Percentiles rank a stretch among this genome's conserved stretches.
Conservation (phyloP, 495 filamentous ascomycete genomes). For the Podospora pseudopauciseta region DNA sequence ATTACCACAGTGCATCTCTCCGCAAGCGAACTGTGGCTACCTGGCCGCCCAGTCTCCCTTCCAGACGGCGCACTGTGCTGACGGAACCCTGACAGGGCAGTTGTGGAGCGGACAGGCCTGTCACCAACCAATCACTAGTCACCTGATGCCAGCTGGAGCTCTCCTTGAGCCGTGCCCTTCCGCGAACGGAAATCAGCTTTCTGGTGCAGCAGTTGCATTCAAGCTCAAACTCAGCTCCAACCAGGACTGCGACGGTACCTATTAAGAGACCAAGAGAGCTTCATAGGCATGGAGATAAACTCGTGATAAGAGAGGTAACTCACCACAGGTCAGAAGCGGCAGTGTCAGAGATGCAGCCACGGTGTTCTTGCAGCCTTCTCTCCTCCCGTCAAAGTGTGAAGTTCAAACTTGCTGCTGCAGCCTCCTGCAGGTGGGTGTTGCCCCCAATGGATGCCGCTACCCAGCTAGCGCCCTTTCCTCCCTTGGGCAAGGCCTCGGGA, state of each 20-base stretch:
- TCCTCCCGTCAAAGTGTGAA: neutral
- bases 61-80: conserved; percentile 19
- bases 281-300: neutral
- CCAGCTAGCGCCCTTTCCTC: conserved; percentile 20
- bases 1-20: conserved; percentile 16
- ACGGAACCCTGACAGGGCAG: conserved; percentile 23
- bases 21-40: conserved; percentile 14
- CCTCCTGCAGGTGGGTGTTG: conserved; percentile 28
- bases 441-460: conserved; percentile 14
- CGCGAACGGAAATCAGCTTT: conserved; percentile 9
- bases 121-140: conserved; percentile 10
- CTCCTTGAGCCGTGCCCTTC: neutral
- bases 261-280: neutral
- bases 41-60: conserved; percentile 14
- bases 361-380: neutral
- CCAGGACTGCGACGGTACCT: neutral
- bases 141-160: conserved; percentile 18
- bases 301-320: neutral
- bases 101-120: conserved; percentile 4
- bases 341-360: neutral
- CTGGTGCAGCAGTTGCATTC: neutral
- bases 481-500: conserved; percentile 22
- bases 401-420: conserved; percentile 21
- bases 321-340: neutral
- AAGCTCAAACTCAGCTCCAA: neutral